Conservation (phyloP, 2,329 filamentous ascomycete species). For the Apiospora malaysiana region DNA sequence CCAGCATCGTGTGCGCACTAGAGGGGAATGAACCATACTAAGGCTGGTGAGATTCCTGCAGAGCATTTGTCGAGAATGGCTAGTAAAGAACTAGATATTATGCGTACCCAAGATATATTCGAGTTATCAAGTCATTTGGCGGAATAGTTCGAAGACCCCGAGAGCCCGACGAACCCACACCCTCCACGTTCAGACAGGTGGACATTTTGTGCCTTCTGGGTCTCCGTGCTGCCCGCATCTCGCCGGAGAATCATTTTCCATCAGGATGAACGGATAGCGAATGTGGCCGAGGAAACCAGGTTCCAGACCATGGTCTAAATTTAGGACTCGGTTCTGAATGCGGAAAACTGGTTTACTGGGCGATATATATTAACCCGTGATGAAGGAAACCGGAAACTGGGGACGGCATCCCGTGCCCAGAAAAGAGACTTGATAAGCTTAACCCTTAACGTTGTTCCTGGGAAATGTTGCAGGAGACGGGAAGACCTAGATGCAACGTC, state of each 20-base stretch:
- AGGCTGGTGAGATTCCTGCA: not conserved
- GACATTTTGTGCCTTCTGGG: not conserved
- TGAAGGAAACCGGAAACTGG: not conserved
- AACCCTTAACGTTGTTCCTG: not conserved
- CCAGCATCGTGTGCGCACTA: not conserved
- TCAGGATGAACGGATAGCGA: not conserved
- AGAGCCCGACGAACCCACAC: not conserved
- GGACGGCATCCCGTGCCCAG: slow-evolving; percentile 2
- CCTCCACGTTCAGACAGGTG: not conserved
- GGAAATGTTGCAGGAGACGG: not conserved
- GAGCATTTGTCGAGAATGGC: no score
- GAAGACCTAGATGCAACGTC: slow-evolving; percentile 3
- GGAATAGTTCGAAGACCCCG: not conserved
- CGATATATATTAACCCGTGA: not conserved
- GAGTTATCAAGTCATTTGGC: not conserved
- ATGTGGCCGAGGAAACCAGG: not conserved
- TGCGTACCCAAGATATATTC: no score
- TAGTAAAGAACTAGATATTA: not conserved
- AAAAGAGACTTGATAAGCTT: not conserved
- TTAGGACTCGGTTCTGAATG: not conserved
- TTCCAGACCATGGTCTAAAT: slow-evolving; percentile 1
- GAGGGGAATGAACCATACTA: not conserved
- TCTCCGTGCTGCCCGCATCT: not conserved
- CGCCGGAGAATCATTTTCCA: not conserved
- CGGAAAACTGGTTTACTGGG: not conserved